A percentile compares a stretch with the other conserved stretches of the same genome.
These are phyloP conservation scores for Drosera spatulata DNA, from an alignment of 179 eudicot species.

Conservation along the genomic window DNA sequence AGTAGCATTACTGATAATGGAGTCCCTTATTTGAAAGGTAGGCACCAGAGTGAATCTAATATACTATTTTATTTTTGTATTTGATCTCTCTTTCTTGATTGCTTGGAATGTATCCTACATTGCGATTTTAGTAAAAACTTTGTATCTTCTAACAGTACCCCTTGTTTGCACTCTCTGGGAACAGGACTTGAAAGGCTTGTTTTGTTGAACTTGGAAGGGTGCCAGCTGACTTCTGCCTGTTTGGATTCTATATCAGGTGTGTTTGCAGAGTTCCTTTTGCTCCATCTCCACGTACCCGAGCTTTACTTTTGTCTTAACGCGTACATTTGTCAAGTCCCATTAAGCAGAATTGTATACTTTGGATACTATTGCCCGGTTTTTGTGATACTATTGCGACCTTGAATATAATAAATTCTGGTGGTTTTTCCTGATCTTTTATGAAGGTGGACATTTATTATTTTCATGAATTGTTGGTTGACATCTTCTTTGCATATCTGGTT, in stretches of 20 bases:
- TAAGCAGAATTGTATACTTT: no score
- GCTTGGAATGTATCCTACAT: no score
- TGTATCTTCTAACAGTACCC: no score
- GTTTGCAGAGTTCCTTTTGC: background rate
- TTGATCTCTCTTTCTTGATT: no score
- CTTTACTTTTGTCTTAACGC: no score
- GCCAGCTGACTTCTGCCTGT: conserved; percentile 37
- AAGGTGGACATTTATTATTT: background rate
- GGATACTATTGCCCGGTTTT: no score
- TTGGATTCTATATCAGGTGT: conserved; percentile 59
- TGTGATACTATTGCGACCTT: no score
- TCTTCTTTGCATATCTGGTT: conserved; percentile 1
- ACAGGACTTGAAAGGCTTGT: conserved; percentile 34
- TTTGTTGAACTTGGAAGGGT: conserved; percentile 42
- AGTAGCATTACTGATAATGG: conserved; percentile 79
- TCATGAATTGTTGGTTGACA: no score
- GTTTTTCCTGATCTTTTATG: background rate
- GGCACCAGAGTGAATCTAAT: background rate
- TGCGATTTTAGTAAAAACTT: no score
- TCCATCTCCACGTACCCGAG: no score
- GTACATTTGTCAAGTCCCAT: no score
- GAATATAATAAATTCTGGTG: background rate
- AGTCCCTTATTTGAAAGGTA: conserved; percentile 68
- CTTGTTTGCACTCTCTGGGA: conserved; percentile 3
- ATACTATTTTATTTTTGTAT: no score